Percentiles rank a stretch among this genome's conserved stretches.
Evolutionary conservation across 306 rosid species (phyloP).

Genomic region (Macrotyloma uniflorum): DNA sequence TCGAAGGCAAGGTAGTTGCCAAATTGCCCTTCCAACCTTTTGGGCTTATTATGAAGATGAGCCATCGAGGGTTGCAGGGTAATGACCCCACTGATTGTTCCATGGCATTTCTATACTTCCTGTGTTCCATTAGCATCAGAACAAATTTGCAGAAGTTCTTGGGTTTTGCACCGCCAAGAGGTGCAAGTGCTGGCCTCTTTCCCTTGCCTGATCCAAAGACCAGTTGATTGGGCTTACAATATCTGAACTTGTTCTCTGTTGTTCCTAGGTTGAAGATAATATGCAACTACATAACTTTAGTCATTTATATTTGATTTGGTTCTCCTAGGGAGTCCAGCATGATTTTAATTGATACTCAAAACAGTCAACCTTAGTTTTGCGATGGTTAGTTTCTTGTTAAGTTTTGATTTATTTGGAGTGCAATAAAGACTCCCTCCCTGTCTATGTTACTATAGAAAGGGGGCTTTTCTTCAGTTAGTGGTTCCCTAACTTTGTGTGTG

Average conservation of each 20-base stretch:
- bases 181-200: constrained; percentile 81
- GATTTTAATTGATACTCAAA: constrained; percentile 33
- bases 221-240: constrained; percentile 53
- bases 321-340: constrained; percentile 28
- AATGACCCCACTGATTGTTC: constrained; percentile 90
- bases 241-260: neutral
- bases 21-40: constrained; percentile 87
- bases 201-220: constrained; percentile 98
- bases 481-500: too few species aligned
- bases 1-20: constrained; percentile 90
- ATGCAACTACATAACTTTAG: constrained; percentile 38
- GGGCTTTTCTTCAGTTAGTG: neutral
- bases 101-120: constrained; percentile 93
- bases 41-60: constrained; percentile 90
- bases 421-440: constrained; percentile 32
- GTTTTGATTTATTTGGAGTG: neutral
- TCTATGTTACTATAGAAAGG: neutral
- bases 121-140: constrained; percentile 92
- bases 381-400: constrained; percentile 16
- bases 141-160: constrained; percentile 96
- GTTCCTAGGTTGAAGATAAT: constrained; percentile 37
- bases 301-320: constrained; percentile 34
- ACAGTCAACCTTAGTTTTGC: constrained; percentile 32
- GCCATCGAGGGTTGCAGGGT: constrained; percentile 92
- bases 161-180: constrained; percentile 94